Percentiles rank a stretch among this genome's conserved stretches.
Conservation (phyloP, 1,139 yeast species). For the Diutina sp. region DNA sequence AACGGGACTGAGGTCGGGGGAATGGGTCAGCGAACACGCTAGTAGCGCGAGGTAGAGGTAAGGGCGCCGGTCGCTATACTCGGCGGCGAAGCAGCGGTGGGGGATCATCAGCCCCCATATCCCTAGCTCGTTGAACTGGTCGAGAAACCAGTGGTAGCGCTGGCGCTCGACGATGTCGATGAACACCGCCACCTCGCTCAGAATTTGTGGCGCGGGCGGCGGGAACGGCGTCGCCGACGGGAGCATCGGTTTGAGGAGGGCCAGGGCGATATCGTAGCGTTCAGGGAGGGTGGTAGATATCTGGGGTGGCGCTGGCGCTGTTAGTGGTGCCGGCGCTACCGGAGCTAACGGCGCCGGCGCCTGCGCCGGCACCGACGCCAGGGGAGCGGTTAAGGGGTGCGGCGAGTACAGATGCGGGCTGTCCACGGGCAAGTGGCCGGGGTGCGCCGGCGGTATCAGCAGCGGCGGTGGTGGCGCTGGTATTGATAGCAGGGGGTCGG, state of each 20-base stretch:
- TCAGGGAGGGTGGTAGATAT: neutral
- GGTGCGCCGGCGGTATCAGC: neutral
- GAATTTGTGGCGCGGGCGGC: neutral
- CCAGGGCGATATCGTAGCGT: neutral
- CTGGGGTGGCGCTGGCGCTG: no score
- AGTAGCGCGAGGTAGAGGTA: neutral
- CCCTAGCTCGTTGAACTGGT: constrained; percentile 23
- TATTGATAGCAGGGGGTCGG: neutral
- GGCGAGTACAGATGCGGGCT: neutral
- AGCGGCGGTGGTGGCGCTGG: neutral
- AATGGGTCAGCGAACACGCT: neutral
- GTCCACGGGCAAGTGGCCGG: neutral
- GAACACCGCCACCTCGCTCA: constrained; percentile 7
- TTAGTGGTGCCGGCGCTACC: neutral
- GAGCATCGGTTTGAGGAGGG: neutral
- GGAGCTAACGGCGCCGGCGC: neutral
- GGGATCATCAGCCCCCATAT: constrained; percentile 31
- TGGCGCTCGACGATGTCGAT: constrained; percentile 18
- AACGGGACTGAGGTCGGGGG: neutral
- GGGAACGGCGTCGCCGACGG: neutral
- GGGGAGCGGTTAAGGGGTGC: neutral
- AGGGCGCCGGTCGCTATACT: neutral
- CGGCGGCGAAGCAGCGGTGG: constrained; percentile 14
- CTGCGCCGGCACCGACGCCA: neutral
- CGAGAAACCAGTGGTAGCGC: constrained; percentile 26